Percentiles rank a stretch among this genome's conserved stretches.
Evolutionary conservation across 495 filamentous ascomycete genomes (phyloP).

Genomic region (Aspergillus campestris): DNA sequence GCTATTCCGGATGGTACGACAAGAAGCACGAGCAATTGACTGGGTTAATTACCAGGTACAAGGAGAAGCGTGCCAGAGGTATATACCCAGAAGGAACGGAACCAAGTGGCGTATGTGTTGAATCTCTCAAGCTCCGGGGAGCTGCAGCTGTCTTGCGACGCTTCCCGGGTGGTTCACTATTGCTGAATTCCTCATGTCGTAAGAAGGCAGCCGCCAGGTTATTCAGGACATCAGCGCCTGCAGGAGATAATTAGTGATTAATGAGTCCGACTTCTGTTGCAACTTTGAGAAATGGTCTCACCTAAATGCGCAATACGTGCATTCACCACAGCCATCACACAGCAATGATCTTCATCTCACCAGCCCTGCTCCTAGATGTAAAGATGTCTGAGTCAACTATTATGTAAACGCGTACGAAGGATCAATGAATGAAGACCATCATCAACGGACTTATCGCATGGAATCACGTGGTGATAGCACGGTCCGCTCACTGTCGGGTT

Average conservation of each 20-base stretch:
- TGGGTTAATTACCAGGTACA: conserved; percentile 24
- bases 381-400: too few relatives aligned
- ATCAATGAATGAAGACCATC: too few relatives aligned
- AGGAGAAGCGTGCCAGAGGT: conserved; percentile 24
- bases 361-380: too few relatives aligned
- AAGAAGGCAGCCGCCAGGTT: conserved; percentile 18
- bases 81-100: conserved; percentile 27
- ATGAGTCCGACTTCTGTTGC: background rate
- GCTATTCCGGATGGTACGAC: too few relatives aligned
- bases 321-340: conserved; percentile 20
- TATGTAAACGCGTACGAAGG: too few relatives aligned
- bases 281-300: conserved; percentile 1
- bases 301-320: conserved; percentile 17
- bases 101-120: conserved; percentile 10
- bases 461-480: conserved; percentile 22
- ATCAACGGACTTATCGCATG: conserved; percentile 10
- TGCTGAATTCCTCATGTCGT: conserved; percentile 6
- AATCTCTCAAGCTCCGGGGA: conserved; percentile 13
- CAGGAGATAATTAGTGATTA: conserved; percentile 5
- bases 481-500: background rate
- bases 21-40: too few relatives aligned
- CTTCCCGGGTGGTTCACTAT: conserved; percentile 21
- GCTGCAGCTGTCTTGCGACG: conserved; percentile 26
- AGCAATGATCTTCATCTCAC: too few relatives aligned
- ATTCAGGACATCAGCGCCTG: conserved; percentile 17